Percentiles rank a stretch among this genome's conserved stretches.
Conservation (phyloP, 345 rosid genomes). For the Gossypium bickii region DNA sequence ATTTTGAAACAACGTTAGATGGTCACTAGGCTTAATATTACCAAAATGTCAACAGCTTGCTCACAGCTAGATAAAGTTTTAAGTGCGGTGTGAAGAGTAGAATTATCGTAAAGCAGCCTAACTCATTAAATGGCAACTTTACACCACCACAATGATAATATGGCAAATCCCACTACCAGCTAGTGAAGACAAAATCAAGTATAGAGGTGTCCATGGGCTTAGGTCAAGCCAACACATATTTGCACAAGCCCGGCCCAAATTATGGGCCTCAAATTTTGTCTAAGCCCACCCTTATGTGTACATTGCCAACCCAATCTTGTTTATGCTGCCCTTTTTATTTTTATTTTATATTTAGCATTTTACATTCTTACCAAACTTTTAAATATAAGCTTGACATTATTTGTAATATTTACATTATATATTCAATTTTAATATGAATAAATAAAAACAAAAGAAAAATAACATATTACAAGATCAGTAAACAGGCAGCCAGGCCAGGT, state of each 20-base stretch:
- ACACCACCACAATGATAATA: not conserved
- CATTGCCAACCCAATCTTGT: not conserved
- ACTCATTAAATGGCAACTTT: not conserved
- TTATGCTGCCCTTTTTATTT: not conserved
- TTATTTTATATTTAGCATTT: not conserved
- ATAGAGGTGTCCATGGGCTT: not conserved
- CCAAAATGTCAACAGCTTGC: not conserved
- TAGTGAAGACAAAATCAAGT: not conserved
- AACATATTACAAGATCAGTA: not conserved
- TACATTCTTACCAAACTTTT: not conserved
- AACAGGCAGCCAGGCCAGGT: not conserved
- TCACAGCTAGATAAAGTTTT: not conserved
- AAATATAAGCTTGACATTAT: not conserved
- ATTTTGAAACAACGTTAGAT: not conserved
- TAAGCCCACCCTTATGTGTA: not conserved
- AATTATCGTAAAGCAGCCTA: not conserved
- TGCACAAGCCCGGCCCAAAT: not conserved
- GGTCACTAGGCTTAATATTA: not conserved
- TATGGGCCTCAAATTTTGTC: not conserved
- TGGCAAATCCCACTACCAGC: not conserved
- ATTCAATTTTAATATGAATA: not conserved
- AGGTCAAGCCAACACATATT: not conserved
- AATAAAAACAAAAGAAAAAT: not conserved
- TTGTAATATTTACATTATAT: too few species aligned
- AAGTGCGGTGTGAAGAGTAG: not conserved